These are phyloP conservation scores for Leishmania major DNA, from an alignment of 208 protist species.

Conservation along the genomic window DNA sequence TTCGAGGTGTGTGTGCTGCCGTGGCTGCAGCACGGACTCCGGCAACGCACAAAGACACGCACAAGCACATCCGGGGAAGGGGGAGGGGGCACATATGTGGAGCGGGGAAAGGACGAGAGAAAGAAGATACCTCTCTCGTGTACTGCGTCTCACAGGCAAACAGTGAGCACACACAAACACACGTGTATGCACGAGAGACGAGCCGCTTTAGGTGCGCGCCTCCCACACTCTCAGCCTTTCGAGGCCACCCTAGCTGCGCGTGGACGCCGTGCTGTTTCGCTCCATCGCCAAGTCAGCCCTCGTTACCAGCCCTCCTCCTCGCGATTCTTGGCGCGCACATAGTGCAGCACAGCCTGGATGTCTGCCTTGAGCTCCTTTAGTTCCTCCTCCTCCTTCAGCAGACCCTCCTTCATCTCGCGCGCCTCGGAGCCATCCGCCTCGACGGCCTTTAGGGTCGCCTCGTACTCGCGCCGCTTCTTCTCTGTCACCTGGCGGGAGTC, in stretches of 20 bases:
- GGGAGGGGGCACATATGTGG: neutral
- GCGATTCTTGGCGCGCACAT: constrained; percentile 72
- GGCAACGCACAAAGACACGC: neutral
- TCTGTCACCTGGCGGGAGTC: constrained; percentile 46
- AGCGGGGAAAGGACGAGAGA: neutral
- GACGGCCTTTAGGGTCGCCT: constrained; percentile 51
- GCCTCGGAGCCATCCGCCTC: constrained; percentile 61
- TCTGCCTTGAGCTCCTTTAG: constrained; percentile 75
- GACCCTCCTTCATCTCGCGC: constrained; percentile 55
- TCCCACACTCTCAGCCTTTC: neutral
- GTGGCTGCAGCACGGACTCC: neutral
- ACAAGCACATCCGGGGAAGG: neutral
- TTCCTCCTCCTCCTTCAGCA: constrained; percentile 67
- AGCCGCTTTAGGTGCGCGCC: neutral
- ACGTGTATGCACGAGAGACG: neutral
- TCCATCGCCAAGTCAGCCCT: neutral
- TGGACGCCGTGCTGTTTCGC: neutral
- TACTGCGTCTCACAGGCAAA: neutral
- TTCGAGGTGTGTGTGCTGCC: neutral
- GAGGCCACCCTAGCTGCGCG: neutral
- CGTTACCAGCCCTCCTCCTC: constrained; percentile 57
- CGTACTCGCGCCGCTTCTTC: constrained; percentile 40
- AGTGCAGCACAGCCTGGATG: constrained; percentile 79
- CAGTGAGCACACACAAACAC: neutral
- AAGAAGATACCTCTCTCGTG: neutral